Evolutionary conservation across 768 basidiomycete species (phyloP), one percentile per base, ranked within the genome.

Genomic region (Cystobasidium onofrii): DNA sequence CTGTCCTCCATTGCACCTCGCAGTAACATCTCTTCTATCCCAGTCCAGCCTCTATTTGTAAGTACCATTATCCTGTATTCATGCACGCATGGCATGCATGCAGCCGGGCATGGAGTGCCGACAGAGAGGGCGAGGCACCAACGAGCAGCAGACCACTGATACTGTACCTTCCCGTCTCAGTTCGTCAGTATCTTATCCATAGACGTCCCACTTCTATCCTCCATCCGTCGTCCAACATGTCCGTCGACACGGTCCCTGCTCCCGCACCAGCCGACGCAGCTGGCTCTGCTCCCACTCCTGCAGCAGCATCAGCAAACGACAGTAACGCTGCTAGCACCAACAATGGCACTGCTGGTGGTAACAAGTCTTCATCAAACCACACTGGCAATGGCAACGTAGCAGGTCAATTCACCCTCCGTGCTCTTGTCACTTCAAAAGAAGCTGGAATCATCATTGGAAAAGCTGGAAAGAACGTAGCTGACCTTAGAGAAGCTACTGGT

Each of bases 391-490:
- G 29, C 13, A 34, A n/a, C 36, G 2, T 7, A 15, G 31, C n/a
- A 27, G 54, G 33, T 13, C 69, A 71, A 34, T 71, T 71, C 69
- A 71, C 69, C 18, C 34, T 71, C 29, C 69, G 69, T 13, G 69
- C 69, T 4, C 55, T 71, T 4, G 55, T 71, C 69, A 10, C 54
- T 1, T 73, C 73, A 1, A 69, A 74, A 54, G 94, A 98, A 81
- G 92, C 92, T 69, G 94, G 94, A 77, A 88, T 97, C 80, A 94
- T 96, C 82, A 97, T 97, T 78, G 93, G 95, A 77, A 96, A 92
- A 80, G 93, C 85, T 64, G 96, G 96, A 73, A 92, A 92, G 85
- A 98, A 97, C 80, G 95, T 99, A 80, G 95, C 95, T 76, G 91
- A 94, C 82, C 86, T 99, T 79, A 87, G 96, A 75, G 91, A 95